phyloP scores from a whole-genome alignment of 176 grass and related monocot genomes.

The Cocos nucifera region DNA sequence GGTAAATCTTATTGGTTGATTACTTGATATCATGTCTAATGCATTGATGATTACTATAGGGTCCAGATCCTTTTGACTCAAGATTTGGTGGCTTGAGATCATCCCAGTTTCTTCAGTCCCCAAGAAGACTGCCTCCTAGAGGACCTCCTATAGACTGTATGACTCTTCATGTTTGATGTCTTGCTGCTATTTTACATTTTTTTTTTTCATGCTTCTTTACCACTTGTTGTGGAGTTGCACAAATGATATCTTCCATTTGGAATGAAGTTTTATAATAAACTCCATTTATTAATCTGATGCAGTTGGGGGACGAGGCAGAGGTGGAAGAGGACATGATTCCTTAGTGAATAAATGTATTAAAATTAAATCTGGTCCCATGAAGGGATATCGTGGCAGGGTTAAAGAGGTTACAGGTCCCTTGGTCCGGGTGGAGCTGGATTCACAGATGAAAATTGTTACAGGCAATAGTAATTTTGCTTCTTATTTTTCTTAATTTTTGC shows the following conservation, averaged over 20 bases:
- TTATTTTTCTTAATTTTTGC: neutral
- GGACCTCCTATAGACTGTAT: constrained; percentile 71
- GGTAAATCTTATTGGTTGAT: neutral
- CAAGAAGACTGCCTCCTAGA: constrained; percentile 67
- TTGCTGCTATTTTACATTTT: constrained; percentile 3
- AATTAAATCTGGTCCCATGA: constrained; percentile 76
- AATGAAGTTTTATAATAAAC: too few relatives aligned
- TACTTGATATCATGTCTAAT: neutral
- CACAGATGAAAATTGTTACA: constrained; percentile 88
- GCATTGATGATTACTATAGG: constrained; percentile 30
- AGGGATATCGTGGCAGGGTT: constrained; percentile 88
- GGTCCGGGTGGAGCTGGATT: constrained; percentile 91
- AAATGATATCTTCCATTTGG: neutral
- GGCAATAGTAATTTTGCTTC: constrained; percentile 32
- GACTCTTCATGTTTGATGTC: constrained; percentile 12
- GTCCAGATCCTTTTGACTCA: constrained; percentile 45
- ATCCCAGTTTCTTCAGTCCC: constrained; percentile 59
- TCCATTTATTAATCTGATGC: neutral
- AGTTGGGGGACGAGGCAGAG: constrained; percentile 67
- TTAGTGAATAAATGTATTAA: constrained; percentile 79
- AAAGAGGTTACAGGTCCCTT: constrained; percentile 65
- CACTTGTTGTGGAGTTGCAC: neutral
- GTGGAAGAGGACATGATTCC: constrained; percentile 69
- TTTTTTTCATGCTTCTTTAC: neutral
- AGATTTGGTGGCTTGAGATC: constrained; percentile 66